Evolutionary conservation across 495 filamentous ascomycete genomes (phyloP).

Genomic region (Tricharina praecox): DNA sequence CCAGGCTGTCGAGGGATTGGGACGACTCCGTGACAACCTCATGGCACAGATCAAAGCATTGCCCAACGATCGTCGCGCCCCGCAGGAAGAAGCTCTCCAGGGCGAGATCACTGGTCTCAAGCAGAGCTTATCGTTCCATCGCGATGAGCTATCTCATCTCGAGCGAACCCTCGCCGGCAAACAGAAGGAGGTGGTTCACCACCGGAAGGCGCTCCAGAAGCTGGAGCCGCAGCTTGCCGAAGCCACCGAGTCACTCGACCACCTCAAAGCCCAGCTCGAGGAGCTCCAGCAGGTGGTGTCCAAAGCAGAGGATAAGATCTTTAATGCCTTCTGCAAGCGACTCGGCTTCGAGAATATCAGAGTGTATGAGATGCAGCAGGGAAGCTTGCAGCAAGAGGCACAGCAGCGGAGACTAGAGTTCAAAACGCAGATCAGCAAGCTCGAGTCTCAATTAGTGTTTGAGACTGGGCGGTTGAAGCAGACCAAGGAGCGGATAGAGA

Average conservation of each 20-base stretch:
- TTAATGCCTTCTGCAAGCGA: constrained; percentile 68
- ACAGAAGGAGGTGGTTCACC: constrained; percentile 60
- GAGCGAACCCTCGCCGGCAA: constrained; percentile 77
- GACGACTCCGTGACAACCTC: constrained; percentile 46
- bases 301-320: constrained; percentile 75
- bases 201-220: constrained; percentile 51
- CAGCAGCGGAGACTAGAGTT: constrained; percentile 75
- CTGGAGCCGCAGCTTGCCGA: constrained; percentile 63
- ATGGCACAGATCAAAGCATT: constrained; percentile 55
- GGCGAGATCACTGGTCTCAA: constrained; percentile 72
- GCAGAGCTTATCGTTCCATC: constrained; percentile 49
- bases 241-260: constrained; percentile 47
- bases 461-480: constrained; percentile 51
- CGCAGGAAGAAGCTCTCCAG: constrained; percentile 63
- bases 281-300: constrained; percentile 62
- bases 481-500: constrained; percentile 51
- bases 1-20: constrained; percentile 56
- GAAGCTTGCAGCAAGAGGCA: constrained; percentile 72
- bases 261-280: constrained; percentile 46
- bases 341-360: constrained; percentile 80
- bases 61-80: constrained; percentile 51
- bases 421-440: constrained; percentile 59
- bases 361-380: constrained; percentile 83
- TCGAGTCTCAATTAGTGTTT: constrained; percentile 65
- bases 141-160: constrained; percentile 50